Evolutionary conservation across 2,329 filamentous ascomycete genomes (phyloP).

Genomic region (Sordariomycetes sp.): DNA sequence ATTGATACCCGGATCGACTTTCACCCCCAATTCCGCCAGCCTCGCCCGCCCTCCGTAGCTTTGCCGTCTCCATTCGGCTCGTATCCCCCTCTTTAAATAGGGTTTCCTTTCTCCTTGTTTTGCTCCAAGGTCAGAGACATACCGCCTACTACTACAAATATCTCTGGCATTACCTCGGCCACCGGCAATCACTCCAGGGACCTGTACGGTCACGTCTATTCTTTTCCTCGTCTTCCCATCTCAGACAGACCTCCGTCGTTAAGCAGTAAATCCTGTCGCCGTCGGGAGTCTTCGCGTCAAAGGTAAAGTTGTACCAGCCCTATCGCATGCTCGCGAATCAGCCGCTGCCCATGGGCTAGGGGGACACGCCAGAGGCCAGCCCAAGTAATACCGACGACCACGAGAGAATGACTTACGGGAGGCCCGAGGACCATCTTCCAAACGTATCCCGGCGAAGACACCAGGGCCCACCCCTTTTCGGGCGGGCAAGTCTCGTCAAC

Average conservation of each 20-base stretch:
- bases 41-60: too few relatives aligned
- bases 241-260: not conserved
- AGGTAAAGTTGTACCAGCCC: conserved; percentile 3
- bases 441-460: not conserved
- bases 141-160: too few relatives aligned
- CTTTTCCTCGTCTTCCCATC: conserved; percentile 1
- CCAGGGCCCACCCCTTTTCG: not conserved
- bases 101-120: too few relatives aligned
- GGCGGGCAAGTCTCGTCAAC: not conserved
- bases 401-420: not conserved
- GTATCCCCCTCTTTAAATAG: too few relatives aligned
- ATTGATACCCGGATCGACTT: too few relatives aligned
- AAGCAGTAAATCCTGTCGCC: not conserved
- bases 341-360: not conserved
- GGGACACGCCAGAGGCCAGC: not conserved
- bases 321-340: not conserved
- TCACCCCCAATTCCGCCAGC: too few relatives aligned
- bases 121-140: too few relatives aligned
- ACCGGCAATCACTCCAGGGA: conserved; percentile 1
- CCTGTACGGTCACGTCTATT: not conserved
- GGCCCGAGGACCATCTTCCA: not conserved
- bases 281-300: not conserved
- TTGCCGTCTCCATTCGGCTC: too few relatives aligned
- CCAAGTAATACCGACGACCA: not conserved
- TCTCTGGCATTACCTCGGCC: not conserved